phyloP scores from a whole-genome alignment of 2,329 filamentous ascomycete genomes.

The Bretziella fagacearum region DNA sequence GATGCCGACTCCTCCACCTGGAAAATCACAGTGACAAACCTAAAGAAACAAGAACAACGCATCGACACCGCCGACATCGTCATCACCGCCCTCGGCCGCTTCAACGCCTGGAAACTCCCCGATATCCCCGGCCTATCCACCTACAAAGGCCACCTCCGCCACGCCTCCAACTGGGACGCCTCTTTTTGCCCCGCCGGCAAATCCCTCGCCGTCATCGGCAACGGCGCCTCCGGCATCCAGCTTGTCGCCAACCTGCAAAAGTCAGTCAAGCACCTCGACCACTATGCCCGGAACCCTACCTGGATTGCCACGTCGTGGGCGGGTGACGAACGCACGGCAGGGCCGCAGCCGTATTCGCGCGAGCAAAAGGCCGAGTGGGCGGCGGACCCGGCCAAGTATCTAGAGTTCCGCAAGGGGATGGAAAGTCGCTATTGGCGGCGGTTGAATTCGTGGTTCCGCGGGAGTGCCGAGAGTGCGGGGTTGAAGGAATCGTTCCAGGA shows the following conservation, averaged over 20 bases:
- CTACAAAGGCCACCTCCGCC: slow-evolving; percentile 38
- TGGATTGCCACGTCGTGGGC: slow-evolving; percentile 52
- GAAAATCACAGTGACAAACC: slow-evolving; percentile 31
- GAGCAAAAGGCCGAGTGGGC: slow-evolving; percentile 38
- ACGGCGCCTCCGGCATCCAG: slow-evolving; percentile 44
- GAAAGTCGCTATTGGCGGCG: slow-evolving; percentile 46
- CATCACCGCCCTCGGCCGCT: slow-evolving; percentile 45
- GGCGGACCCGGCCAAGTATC: slow-evolving; percentile 41
- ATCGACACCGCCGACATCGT: slow-evolving; percentile 41
- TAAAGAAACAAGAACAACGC: slow-evolving; percentile 18
- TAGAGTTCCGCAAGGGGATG: slow-evolving; percentile 38
- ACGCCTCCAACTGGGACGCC: slow-evolving; percentile 44
- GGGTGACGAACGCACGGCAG: slow-evolving; percentile 35
- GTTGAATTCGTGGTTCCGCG: slow-evolving; percentile 37
- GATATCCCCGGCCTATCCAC: slow-evolving; percentile 39
- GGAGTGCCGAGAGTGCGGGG: slow-evolving; percentile 31
- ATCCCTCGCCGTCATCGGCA: slow-evolving; percentile 43
- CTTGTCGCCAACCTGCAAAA: slow-evolving; percentile 36
- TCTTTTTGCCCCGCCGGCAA: slow-evolving; percentile 32
- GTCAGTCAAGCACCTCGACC: slow-evolving; percentile 35
- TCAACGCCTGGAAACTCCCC: slow-evolving; percentile 49
- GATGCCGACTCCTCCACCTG: slow-evolving; percentile 25
- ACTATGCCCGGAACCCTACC: slow-evolving; percentile 47
- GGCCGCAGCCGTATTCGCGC: slow-evolving; percentile 39
- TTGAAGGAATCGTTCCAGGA: slow-evolving; percentile 30